Evolutionary conservation across 176 grass and related monocot genomes (phyloP).

Genomic region (Rhynchospora tenuis): DNA sequence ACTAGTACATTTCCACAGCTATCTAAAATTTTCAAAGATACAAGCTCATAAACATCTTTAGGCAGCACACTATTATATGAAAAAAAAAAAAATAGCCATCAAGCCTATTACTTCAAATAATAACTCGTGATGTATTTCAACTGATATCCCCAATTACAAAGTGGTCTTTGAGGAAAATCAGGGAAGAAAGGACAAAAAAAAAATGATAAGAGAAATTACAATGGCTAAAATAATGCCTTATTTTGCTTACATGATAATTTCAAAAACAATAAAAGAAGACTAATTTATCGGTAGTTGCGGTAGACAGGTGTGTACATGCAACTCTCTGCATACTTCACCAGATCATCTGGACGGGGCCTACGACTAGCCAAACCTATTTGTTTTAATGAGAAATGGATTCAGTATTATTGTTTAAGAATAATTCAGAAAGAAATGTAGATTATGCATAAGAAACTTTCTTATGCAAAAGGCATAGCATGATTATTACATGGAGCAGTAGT

Average conservation of each 20-base stretch:
- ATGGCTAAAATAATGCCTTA: neutral
- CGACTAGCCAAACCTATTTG: slow-evolving; percentile 54
- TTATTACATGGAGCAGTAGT: neutral
- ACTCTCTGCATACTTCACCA: slow-evolving; percentile 81
- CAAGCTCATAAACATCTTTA: neutral
- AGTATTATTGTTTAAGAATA: neutral
- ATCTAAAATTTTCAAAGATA: neutral
- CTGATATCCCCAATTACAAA: neutral
- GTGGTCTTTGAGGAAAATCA: neutral
- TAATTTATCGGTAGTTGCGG: slow-evolving; percentile 52
- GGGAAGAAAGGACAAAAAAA: neutral
- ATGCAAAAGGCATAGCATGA: neutral
- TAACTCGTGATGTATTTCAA: neutral
- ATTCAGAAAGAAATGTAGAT: neutral
- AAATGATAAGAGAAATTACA: neutral
- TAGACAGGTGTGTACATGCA: slow-evolving; percentile 90
- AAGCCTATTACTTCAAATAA: neutral
- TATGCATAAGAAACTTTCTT: neutral
- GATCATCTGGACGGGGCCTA: slow-evolving; percentile 70
- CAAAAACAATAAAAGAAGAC: neutral
- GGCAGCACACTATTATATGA: neutral
- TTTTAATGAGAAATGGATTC: neutral
- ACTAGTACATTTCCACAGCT: too few species aligned
- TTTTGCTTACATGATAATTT: slow-evolving; percentile 1
- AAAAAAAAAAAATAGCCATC: too few species aligned